Evolutionary conservation across 2,329 filamentous ascomycete genomes (phyloP), one percentile per base, ranked within the genome.

Genomic region (Blastomyces parvus): DNA sequence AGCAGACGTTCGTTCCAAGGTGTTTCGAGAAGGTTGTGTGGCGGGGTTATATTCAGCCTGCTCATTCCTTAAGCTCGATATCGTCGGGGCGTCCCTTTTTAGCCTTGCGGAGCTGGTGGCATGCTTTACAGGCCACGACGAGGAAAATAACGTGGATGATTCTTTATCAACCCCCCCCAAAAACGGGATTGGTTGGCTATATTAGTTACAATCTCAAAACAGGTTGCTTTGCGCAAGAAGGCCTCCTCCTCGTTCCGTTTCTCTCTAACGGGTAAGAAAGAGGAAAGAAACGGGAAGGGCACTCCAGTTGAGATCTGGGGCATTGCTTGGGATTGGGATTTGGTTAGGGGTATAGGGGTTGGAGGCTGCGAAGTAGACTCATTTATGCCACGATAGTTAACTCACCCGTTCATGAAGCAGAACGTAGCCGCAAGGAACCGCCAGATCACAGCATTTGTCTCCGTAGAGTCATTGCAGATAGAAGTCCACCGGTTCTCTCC

Each of bases 361-460:
- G 27, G 27, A 30, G 4, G 27, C 27, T 30, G 4, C 27, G 2
- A 30, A 30, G 4, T 30, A 30, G 27, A 30, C 4, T 30, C 27
- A 2, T 30, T 30, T 30, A 30, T 30, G 27, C 27, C 27, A 30
- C 27, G 27, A 30, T 30, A 30, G 8, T 48, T 9, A 19, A 62
- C 61, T 52, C 40, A 63, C 61, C 13, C 53, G 25, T 59, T 59
- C 38, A 59, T 55, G 27, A 59, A 63, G 38, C 55, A 46, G 44
- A 63, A 63, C 14, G 61, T 55, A 11, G 61, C 25, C 19, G 55
- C 53, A 14, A 63, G 13, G 13, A 63, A 59, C 36, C 61, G 36
- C 61, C 55, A 63, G 33, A 59, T 53, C 30, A 63, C 61, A 22
- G 61, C 22, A 13, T 44, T 63, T 4, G 2, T 46, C 25, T 59